A percentile compares a stretch with the other conserved stretches of the same genome.
phyloP scores from a whole-genome alignment of 192 early-diverging fungal species.

The Spinellus fusiger region DNA sequence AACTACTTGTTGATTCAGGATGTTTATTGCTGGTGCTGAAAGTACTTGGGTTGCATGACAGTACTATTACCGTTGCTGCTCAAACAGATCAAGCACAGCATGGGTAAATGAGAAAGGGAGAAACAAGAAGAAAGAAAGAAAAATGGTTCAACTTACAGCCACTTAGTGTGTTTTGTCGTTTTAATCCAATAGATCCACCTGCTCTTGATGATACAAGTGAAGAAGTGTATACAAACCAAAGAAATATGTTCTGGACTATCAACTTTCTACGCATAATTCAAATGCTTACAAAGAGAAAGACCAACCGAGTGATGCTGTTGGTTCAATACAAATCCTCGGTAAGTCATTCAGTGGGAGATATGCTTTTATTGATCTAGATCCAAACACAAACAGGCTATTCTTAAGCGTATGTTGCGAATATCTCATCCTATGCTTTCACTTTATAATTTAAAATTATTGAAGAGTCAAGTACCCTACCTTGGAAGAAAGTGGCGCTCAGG shows the following conservation, averaged over 20 bases:
- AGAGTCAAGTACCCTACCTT: constrained; percentile 72
- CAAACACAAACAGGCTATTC: constrained; percentile 42
- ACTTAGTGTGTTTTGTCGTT: background rate
- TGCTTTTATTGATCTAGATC: background rate
- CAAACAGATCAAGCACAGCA: constrained; percentile 40
- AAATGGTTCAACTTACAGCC: background rate
- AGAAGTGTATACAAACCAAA: constrained; percentile 28
- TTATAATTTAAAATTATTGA: constrained; percentile 73
- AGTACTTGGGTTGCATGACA: constrained; percentile 70
- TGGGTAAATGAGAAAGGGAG: constrained; percentile 28
- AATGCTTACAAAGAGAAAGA: constrained; percentile 74
- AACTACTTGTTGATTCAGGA: constrained; percentile 73
- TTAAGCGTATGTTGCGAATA: constrained; percentile 72
- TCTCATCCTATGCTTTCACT: constrained; percentile 57
- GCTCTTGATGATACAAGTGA: background rate
- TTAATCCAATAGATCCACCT: background rate
- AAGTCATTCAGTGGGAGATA: background rate
- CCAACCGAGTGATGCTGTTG: constrained; percentile 66
- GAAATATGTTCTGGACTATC: constrained; percentile 65
- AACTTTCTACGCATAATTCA: constrained; percentile 71
- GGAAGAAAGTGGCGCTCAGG: constrained; percentile 62
- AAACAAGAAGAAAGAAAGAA: background rate
- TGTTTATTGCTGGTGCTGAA: constrained; percentile 74
- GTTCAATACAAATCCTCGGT: constrained; percentile 78
- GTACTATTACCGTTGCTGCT: constrained; percentile 35